Percentiles rank a stretch among this genome's conserved stretches.
Conservation (phyloP, 73 alveolate genomes). For the Tetrahymena borealis region DNA sequence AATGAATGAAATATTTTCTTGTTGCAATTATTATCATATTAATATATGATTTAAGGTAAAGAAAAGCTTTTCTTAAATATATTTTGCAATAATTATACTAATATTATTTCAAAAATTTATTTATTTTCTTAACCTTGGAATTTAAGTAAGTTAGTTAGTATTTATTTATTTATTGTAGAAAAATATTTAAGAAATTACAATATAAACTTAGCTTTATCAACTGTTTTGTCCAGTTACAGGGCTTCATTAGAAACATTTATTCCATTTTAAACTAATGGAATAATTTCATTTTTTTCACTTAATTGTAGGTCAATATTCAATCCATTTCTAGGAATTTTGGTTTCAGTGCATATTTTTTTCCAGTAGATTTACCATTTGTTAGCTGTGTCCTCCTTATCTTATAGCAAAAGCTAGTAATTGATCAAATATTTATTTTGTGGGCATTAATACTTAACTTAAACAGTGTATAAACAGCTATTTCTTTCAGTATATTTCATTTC, state of each 20-base stretch:
- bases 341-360: background rate
- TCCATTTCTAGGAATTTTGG: background rate
- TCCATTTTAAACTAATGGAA: background rate
- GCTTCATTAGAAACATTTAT: background rate
- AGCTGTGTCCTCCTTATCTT: background rate
- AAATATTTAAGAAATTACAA: background rate
- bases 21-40: too few relatives aligned
- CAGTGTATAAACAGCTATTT: background rate
- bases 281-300: background rate
- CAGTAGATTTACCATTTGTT: background rate
- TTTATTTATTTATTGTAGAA: background rate
- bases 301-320: background rate
- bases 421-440: background rate
- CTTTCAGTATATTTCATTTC: background rate
- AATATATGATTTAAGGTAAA: too few relatives aligned
- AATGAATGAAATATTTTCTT: too few relatives aligned
- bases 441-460: background rate
- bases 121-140: too few relatives aligned
- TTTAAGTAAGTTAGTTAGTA: too few relatives aligned
- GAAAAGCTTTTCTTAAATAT: too few relatives aligned
- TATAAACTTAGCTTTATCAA: background rate
- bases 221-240: background rate
- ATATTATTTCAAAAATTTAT: too few relatives aligned
- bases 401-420: background rate
- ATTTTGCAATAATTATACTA: too few relatives aligned